These are phyloP conservation scores for Botrytis sinoallii DNA, from an alignment of 2,329 filamentous ascomycete species.

Conservation along the genomic window DNA sequence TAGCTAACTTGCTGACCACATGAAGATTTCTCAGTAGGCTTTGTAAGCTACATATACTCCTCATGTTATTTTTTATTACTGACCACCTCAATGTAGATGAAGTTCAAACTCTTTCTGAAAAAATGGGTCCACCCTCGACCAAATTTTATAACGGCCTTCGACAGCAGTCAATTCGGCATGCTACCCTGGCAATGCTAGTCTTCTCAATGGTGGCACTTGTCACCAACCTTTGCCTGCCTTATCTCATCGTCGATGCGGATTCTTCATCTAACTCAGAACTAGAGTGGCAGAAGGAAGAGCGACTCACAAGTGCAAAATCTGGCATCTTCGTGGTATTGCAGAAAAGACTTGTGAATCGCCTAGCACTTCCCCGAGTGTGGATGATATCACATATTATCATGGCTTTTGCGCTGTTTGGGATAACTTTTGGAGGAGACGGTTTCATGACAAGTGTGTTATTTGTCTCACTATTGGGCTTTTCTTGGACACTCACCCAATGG, in stretches of 20 bases:
- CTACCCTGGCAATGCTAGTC: neutral
- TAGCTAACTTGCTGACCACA: neutral
- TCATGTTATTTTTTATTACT: neutral
- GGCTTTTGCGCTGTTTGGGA: neutral
- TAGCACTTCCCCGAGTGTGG: neutral
- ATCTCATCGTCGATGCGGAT: neutral
- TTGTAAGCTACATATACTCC: neutral
- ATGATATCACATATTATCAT: conserved; percentile 4
- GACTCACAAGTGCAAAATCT: neutral
- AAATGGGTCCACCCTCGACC: neutral
- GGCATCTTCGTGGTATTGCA: neutral
- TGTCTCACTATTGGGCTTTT: neutral
- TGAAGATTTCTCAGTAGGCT: neutral
- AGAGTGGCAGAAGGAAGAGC: neutral
- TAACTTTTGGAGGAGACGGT: neutral
- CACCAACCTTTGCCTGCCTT: neutral
- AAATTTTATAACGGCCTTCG: conserved; percentile 1
- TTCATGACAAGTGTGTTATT: conserved; percentile 5
- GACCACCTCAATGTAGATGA: neutral
- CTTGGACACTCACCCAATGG: neutral
- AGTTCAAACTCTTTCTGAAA: neutral
- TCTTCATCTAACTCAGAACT: neutral
- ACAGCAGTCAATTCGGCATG: neutral
- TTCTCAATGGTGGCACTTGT: neutral
- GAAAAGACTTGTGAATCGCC: neutral